Conservation (phyloP, 768 basidiomycete genomes). For the Auriscalpium microsporum region DNA sequence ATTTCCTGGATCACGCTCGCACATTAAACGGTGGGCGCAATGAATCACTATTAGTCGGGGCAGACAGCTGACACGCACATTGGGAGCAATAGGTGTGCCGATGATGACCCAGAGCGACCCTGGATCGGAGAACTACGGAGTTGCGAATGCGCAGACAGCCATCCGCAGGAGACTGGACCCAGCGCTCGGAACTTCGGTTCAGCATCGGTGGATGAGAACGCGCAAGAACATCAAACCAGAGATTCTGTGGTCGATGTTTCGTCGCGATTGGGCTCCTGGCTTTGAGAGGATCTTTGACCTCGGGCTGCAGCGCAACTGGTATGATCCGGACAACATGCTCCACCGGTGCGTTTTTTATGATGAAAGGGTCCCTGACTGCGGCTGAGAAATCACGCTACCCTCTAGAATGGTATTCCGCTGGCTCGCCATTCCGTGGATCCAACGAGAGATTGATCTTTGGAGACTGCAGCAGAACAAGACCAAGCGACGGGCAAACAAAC, state of each 20-base stretch:
- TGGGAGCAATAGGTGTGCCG: slow-evolving; percentile 28
- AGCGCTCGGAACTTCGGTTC: slow-evolving; percentile 25
- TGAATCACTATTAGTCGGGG: too few relatives aligned
- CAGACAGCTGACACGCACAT: too few relatives aligned
- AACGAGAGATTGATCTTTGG: slow-evolving; percentile 29
- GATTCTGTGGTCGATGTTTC: slow-evolving; percentile 17
- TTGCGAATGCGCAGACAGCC: slow-evolving; percentile 37
- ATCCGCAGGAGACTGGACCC: slow-evolving; percentile 35
- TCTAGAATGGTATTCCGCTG: slow-evolving; percentile 32
- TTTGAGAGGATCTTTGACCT: slow-evolving; percentile 12
- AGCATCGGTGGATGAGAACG: slow-evolving; percentile 30
- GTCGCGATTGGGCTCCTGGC: slow-evolving; percentile 8
- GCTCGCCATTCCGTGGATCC: slow-evolving; percentile 34
- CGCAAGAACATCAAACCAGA: slow-evolving; percentile 21
- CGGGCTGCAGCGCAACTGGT: neutral
- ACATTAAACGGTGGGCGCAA: neutral
- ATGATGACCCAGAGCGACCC: slow-evolving; percentile 36
- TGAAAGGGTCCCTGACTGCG: too few relatives aligned
- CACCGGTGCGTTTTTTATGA: neutral
- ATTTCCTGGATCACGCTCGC: slow-evolving; percentile 3
- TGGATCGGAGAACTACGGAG: slow-evolving; percentile 34
- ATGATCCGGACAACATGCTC: neutral
- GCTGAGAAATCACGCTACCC: too few relatives aligned
- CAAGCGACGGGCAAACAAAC: slow-evolving; percentile 17
- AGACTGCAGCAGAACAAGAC: slow-evolving; percentile 16